These are phyloP conservation scores for Didymella sp. DNA, from an alignment of 2,329 filamentous ascomycete genomes.

Conservation along the genomic window DNA sequence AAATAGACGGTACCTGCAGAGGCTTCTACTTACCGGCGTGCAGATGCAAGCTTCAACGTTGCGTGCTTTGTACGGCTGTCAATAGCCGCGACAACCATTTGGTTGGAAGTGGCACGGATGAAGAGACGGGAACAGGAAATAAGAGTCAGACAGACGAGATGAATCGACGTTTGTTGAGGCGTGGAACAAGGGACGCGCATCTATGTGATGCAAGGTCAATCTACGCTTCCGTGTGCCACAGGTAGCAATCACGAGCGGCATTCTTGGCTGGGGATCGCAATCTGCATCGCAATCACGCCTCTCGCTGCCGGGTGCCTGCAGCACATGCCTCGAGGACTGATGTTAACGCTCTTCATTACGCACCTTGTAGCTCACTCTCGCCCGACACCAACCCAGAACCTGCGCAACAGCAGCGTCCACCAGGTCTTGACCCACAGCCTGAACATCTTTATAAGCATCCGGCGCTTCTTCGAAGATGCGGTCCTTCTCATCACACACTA, in stretches of 20 bases:
- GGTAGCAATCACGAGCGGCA: conserved; percentile 7
- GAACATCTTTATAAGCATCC: conserved; percentile 51
- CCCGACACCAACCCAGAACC: conserved; percentile 44
- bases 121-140: conserved; percentile 5
- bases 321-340: neutral
- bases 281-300: neutral
- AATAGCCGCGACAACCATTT: neutral
- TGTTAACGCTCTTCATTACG: conserved; percentile 39
- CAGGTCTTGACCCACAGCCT: conserved; percentile 48
- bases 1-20: conserved; percentile 15
- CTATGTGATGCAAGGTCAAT: conserved; percentile 24
- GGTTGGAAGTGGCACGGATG: neutral
- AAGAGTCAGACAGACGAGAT: conserved; percentile 13
- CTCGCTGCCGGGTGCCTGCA: neutral
- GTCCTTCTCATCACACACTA: conserved; percentile 50
- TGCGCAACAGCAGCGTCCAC: conserved; percentile 41
- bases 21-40: neutral
- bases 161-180: conserved; percentile 9
- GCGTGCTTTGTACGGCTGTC: neutral
- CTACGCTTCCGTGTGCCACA: conserved; percentile 10
- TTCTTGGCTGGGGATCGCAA: conserved; percentile 13
- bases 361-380: conserved; percentile 50
- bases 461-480: conserved; percentile 51
- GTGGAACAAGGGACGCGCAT: conserved; percentile 12
- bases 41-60: neutral